These are phyloP conservation scores for Cryptosporidium meleagridis DNA, from an alignment of 169 alveolate species.

Conservation along the genomic window DNA sequence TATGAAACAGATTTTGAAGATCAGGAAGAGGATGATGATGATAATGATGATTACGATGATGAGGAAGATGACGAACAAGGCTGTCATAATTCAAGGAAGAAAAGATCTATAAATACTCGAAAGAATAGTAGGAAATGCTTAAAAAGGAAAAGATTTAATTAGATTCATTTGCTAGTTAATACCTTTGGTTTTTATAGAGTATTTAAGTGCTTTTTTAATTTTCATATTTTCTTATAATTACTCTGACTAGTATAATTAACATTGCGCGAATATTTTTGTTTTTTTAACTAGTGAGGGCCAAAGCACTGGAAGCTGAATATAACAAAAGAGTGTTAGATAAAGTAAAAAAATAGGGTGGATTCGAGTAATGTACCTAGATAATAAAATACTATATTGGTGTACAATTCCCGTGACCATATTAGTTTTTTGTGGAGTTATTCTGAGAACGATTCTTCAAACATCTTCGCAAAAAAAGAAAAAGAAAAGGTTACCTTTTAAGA, in stretches of 20 bases:
- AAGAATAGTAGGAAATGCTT: neutral
- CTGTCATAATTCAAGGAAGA: slow-evolving; percentile 12
- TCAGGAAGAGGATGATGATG: neutral
- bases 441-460: slow-evolving; percentile 39
- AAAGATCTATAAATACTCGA: slow-evolving; percentile 9
- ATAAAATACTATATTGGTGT: slow-evolving; percentile 28
- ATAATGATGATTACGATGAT: neutral
- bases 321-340: neutral
- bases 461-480: slow-evolving; percentile 3
- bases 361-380: slow-evolving; percentile 25
- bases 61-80: neutral
- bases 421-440: slow-evolving; percentile 66
- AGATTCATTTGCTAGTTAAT: neutral
- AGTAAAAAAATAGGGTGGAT: neutral
- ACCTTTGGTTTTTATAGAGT: neutral
- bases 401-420: slow-evolving; percentile 28
- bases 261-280: neutral
- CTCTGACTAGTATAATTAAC: no score
- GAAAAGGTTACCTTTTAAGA: neutral
- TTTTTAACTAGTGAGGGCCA: neutral
- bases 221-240: no score
- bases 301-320: neutral
- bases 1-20: slow-evolving; percentile 4
- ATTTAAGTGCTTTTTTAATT: no score
- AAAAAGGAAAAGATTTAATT: slow-evolving; percentile 14